A percentile compares a stretch with the other conserved stretches of the same genome.
Conservation (phyloP, 2,329 filamentous ascomycete species). For the Fusarium odoratissimum region DNA sequence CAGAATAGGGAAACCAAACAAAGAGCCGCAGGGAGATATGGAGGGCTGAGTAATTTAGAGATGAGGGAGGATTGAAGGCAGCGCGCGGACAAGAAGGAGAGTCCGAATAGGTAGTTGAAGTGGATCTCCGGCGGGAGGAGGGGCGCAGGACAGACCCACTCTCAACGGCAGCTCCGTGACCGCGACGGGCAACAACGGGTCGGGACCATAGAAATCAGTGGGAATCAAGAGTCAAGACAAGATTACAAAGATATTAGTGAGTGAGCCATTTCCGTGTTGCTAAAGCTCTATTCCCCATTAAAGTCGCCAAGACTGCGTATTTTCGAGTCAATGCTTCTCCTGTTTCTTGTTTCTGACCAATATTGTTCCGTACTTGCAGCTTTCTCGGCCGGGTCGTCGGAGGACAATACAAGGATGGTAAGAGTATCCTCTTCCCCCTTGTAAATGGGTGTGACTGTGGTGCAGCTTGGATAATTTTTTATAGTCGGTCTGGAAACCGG, state of each 20-base stretch:
- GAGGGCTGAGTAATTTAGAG: not conserved
- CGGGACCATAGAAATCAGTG: slow-evolving; percentile 7
- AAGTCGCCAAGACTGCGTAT: not conserved
- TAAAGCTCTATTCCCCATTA: not conserved
- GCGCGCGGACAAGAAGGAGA: slow-evolving; percentile 5
- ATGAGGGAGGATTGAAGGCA: not conserved
- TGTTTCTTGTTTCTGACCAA: slow-evolving; percentile 2
- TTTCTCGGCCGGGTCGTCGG: slow-evolving; percentile 9
- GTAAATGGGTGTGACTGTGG: not conserved
- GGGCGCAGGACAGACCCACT: slow-evolving; percentile 25
- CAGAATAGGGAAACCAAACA: slow-evolving; percentile 19
- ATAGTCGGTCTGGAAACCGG: not conserved
- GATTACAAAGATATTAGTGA: not conserved
- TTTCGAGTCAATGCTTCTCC: not conserved
- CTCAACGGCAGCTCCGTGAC: slow-evolving; percentile 37
- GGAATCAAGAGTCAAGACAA: not conserved
- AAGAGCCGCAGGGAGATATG: slow-evolving; percentile 6
- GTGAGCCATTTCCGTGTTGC: not conserved
- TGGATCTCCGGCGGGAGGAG: slow-evolving; percentile 20
- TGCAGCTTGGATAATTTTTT: not conserved
- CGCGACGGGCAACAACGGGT: slow-evolving; percentile 36
- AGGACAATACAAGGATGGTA: not conserved
- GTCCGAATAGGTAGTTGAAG: slow-evolving; percentile 11
- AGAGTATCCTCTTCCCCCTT: not conserved
- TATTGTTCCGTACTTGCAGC: not conserved